Base-by-base conservation (phyloP, 2,329 filamentous ascomycete species). In the Erysiphe neolycopersici region DNA sequence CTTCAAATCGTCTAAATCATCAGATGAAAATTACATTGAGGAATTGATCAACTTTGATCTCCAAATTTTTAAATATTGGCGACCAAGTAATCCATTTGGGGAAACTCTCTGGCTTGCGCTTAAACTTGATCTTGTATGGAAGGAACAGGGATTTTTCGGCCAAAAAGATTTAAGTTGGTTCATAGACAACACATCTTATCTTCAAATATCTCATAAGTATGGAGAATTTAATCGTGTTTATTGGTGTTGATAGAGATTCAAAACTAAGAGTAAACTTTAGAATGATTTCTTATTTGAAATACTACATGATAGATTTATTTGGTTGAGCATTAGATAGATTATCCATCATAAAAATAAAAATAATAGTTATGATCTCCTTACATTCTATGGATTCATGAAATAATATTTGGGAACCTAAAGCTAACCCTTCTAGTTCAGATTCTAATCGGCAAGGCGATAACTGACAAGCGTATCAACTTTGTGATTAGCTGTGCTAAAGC, bases 401-500 rank as follows among this genome's bases (percentile, higher is more conserved):
- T 22, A 22, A 22, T 22, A 22, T 22, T 22, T 22, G 19, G 19
- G 19, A 22, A 22, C 6, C 19, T 6, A 4, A 4, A 22, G 19
- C 19, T 6, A 22, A 22, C 19, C 19, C 19, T 22, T 22, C 12
- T 18, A 9, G 4, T 17, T 12, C 16, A 26, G 16, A 17, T 12
- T n/a, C 61, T 54, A 60, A 47, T 70, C 62, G 3, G 58, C 59
- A 49, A 77, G 58, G 54, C 83, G 73, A 60, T 98, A 98, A 64
- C 84, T 94, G 45, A 98, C 89, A 50, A 95, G 62, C 0, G 89
- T 98, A 57, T 94, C 89, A 22, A 98, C 87, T 19, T 81, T 73
- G 60, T 98, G 89, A 54, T 77, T 93, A 50, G 78, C 84, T 14
- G 89, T 98, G 60, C 85, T 94, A 64, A 95, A 98, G 50, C 87